These are phyloP conservation scores for Stephania japonica DNA, from an alignment of 164 flowering plant genomes.

Conservation along the genomic window DNA sequence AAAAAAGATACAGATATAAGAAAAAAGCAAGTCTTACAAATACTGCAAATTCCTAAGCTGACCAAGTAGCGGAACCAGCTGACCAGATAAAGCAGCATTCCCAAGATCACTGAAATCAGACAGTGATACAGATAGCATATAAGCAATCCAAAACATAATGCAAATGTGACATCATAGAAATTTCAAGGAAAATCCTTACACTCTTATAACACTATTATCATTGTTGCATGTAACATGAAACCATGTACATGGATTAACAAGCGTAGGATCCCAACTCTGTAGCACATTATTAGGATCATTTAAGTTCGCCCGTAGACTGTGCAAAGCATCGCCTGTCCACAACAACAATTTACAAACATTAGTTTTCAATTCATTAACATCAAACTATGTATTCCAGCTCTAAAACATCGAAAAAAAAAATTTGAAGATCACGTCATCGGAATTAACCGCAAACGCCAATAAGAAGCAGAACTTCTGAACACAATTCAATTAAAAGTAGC, in stretches of 20 bases:
- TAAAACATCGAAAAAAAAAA: too few species aligned
- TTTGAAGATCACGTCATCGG: too few species aligned
- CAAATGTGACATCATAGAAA: not conserved
- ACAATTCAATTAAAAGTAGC: too few species aligned
- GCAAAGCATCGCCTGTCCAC: conserved; percentile 82
- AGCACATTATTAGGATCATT: conserved; percentile 82
- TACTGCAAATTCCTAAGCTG: conserved; percentile 77
- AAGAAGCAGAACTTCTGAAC: too few species aligned
- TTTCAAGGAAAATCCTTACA: conserved; percentile 37
- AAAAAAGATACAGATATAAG: too few species aligned
- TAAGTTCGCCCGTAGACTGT: conserved; percentile 57
- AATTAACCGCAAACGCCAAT: too few species aligned
- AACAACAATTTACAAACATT: conserved; percentile 6
- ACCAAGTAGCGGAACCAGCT: conserved; percentile 81
- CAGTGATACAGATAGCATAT: not conserved
- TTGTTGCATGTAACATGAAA: conserved; percentile 91
- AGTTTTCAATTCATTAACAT: not conserved
- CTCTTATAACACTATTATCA: conserved; percentile 90
- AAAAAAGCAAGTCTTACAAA: conserved; percentile 50
- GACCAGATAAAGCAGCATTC: conserved; percentile 85
- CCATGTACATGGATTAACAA: conserved; percentile 96
- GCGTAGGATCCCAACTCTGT: conserved; percentile 96
- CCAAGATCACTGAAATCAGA: conserved; percentile 72
- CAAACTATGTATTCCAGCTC: not conserved
- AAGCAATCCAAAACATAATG: not conserved